Evolutionary conservation across 495 filamentous ascomycete genomes (phyloP), one percentile per base, ranked within the genome.

Genomic region (Xylaria bambusicola): DNA sequence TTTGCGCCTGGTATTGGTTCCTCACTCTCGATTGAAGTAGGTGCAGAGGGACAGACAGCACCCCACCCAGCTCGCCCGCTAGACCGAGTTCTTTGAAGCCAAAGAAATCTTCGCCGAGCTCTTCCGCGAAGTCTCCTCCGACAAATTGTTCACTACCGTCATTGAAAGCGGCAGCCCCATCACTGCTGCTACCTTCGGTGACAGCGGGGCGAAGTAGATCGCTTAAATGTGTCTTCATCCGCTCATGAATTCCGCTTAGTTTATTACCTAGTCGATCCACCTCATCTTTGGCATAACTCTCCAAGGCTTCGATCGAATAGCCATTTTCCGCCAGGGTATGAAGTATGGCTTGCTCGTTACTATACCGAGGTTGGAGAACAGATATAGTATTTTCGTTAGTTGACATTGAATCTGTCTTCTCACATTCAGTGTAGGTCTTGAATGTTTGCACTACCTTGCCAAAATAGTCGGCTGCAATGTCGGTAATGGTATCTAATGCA

Each of bases 91-190:
- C 93, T 71, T 93, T 93, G 82, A 99, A 97, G 9, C 94, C 94
- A 63, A 99, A 98, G 82, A 97, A 99, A 75, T 99, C 94, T 74
- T 97, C 94, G 58, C 91, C 93, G 29, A 98, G 88, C 65, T 98
- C 94, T 74, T 96, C 94, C 1, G 94, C 94, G 70, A 97, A 99
- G 68, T 98, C 93, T 50, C 94, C 94, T 36, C 89, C 90, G 51
- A 97, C 85, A 65, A 99, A 99, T 72, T 98, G 93, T 62, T 99
- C 94, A 66, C 92, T 96, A 58, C 93, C 93, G 67, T 99, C 94
- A 58, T 92, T 87, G 76, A 99, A 99, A 1, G 92, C 89, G 58
- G 86, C 88, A 5, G 87, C 90, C 18, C 95, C 94, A 69, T 98
- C 95, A 29, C 87, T 86, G 47, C 87, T 86, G 47, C 88, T 87